Conservation (phyloP, 1,139 yeast species). For the Protomyces macrosporus region DNA sequence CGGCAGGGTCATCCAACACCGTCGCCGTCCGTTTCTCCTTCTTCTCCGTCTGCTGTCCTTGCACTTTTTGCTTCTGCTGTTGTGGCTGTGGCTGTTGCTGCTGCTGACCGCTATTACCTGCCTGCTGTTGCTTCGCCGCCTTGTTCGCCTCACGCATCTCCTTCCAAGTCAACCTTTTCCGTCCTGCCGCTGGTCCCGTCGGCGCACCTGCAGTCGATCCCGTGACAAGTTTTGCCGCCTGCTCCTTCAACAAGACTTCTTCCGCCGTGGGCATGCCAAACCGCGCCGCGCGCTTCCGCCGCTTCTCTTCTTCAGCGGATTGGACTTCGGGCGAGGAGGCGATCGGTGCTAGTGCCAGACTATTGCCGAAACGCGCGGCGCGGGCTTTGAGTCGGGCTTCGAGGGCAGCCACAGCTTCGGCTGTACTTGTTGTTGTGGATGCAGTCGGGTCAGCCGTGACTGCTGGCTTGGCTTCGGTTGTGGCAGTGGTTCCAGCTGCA, state of each 20-base stretch:
- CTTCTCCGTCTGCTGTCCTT: background rate
- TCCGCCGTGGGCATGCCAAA: conserved; percentile 1
- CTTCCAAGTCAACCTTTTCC: background rate
- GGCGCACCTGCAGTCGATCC: background rate
- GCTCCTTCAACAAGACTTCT: background rate
- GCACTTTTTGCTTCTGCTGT: background rate
- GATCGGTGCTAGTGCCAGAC: background rate
- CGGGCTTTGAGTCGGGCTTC: conserved; percentile 10
- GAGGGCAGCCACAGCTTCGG: background rate
- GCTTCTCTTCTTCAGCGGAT: background rate
- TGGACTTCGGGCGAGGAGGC: conserved; percentile 4
- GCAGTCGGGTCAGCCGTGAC: background rate
- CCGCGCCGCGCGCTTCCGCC: conserved; percentile 18
- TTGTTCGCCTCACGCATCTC: background rate
- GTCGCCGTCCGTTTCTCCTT: conserved; percentile 20
- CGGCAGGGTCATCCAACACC: conserved; percentile 25
- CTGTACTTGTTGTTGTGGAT: background rate
- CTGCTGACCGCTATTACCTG: background rate
- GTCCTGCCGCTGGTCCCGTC: background rate
- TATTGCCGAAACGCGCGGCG: conserved; percentile 6
- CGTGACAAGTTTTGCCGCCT: conserved; percentile 2
- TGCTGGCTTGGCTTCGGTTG: background rate
- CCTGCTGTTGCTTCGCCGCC: background rate
- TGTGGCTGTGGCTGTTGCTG: background rate
- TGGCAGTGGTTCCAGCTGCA: conserved; percentile 1